phyloP scores from a whole-genome alignment of 306 rosid species.

The Hippophae rhamnoides region DNA sequence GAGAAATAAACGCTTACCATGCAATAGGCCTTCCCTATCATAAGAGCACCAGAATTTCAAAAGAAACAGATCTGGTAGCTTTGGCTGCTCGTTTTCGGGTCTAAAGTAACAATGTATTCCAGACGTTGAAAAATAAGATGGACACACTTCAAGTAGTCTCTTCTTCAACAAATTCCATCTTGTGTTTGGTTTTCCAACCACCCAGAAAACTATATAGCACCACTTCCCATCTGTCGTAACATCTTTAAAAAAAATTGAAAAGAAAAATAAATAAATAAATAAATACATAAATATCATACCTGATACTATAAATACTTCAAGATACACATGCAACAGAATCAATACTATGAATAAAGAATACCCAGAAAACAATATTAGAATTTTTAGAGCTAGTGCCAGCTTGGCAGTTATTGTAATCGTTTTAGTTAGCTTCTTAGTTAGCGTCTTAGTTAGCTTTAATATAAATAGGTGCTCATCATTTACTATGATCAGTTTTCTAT shows the following conservation, averaged over 20 bases:
- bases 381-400: no score
- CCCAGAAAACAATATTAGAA: no score
- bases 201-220: slow-evolving; percentile 55
- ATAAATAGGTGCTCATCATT: no score
- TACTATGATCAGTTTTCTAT: no score
- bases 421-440: no score
- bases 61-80: slow-evolving; percentile 37
- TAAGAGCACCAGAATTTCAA: slow-evolving; percentile 48
- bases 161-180: slow-evolving; percentile 44
- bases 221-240: slow-evolving; percentile 48
- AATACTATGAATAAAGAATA: no score
- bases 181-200: slow-evolving; percentile 36
- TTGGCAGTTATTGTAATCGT: no score
- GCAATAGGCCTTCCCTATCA: slow-evolving; percentile 42
- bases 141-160: slow-evolving; percentile 47
- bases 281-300: neutral
- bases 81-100: slow-evolving; percentile 28
- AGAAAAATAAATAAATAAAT: neutral
- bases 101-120: slow-evolving; percentile 31
- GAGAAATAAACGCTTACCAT: slow-evolving; percentile 21
- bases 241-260: slow-evolving; percentile 20
- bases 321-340: no score
- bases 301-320: neutral
- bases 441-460: no score
- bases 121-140: slow-evolving; percentile 37